Evolutionary conservation across 2,329 filamentous ascomycete genomes (phyloP).

Genomic region (Calonectria pauciramosa): DNA sequence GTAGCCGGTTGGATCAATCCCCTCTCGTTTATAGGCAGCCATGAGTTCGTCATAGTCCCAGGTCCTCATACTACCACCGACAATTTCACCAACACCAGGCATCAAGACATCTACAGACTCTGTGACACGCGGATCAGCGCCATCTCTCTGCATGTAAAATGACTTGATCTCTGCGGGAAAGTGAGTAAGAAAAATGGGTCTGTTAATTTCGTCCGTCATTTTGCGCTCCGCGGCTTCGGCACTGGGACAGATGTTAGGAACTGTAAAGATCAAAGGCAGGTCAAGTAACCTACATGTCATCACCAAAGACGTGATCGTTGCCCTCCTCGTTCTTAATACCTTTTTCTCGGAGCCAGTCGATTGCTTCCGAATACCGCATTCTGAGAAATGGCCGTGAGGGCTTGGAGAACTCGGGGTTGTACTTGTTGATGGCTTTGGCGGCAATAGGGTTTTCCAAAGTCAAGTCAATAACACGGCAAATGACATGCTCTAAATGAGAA

Average conservation of each 20-base stretch:
- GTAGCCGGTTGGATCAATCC: conserved; percentile 86
- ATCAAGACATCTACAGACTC: neutral
- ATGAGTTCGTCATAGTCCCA: conserved; percentile 90
- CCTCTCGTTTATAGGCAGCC: conserved; percentile 87
- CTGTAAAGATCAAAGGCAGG: neutral
- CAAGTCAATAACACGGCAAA: conserved; percentile 87
- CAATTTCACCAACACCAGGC: neutral
- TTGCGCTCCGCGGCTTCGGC: conserved; percentile 95
- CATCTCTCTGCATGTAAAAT: neutral
- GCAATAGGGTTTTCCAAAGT: conserved; percentile 81
- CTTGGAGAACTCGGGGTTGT: conserved; percentile 91
- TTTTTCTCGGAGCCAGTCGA: conserved; percentile 92
- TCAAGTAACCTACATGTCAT: conserved; percentile 75
- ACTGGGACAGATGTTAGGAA: neutral
- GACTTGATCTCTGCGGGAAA: conserved; percentile 93
- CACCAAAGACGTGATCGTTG: conserved; percentile 90
- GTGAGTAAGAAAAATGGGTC: conserved; percentile 95
- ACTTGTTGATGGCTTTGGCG: conserved; percentile 80
- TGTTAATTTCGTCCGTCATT: conserved; percentile 98
- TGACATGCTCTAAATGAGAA: conserved; percentile 85
- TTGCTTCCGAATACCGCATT: conserved; percentile 95
- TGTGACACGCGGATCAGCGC: neutral
- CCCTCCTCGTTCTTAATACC: conserved; percentile 95
- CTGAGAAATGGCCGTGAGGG: conserved; percentile 90
- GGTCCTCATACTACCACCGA: conserved; percentile 91